A percentile compares a stretch with the other conserved stretches of the same genome.
Conservation (phyloP, 176 grass and related monocot genomes). For the Hyparrhenia diplandra region DNA sequence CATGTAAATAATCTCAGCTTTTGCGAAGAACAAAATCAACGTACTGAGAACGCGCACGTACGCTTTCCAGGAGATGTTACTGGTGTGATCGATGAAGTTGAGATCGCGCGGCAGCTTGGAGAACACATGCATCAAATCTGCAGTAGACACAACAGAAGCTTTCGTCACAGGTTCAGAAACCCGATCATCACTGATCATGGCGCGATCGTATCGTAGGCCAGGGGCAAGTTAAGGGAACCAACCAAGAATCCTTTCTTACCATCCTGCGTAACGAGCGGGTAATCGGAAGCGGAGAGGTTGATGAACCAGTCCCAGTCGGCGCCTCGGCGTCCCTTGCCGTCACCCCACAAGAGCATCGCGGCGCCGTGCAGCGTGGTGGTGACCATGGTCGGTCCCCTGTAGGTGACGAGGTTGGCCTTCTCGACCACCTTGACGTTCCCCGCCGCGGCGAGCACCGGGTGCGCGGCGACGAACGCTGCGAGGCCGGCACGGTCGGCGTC, state of each 20-base stretch:
- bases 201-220: background rate
- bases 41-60: background rate
- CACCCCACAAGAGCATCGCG: slow-evolving; percentile 46
- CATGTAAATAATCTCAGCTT: background rate
- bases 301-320: slow-evolving; percentile 90
- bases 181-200: background rate
- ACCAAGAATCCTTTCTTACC: too few relatives aligned
- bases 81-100: slow-evolving; percentile 91
- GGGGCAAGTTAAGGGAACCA: too few relatives aligned
- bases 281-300: slow-evolving; percentile 81
- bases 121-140: slow-evolving; percentile 84
- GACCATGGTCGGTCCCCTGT: slow-evolving; percentile 85
- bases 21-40: background rate
- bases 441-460: slow-evolving; percentile 35
- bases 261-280: slow-evolving; percentile 83
- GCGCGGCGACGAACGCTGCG: slow-evolving; percentile 38
- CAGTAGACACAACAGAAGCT: background rate
- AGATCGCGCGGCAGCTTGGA: slow-evolving; percentile 77
- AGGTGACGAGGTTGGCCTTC: slow-evolving; percentile 83
- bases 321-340: background rate
- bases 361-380: slow-evolving; percentile 85
- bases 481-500: slow-evolving; percentile 45
- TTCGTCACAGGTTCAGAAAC: background rate
- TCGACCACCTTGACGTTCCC: slow-evolving; percentile 63
- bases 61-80: slow-evolving; percentile 86